phyloP scores from a whole-genome alignment of 169 alveolate species.

The Perkinsus marinus region DNA sequence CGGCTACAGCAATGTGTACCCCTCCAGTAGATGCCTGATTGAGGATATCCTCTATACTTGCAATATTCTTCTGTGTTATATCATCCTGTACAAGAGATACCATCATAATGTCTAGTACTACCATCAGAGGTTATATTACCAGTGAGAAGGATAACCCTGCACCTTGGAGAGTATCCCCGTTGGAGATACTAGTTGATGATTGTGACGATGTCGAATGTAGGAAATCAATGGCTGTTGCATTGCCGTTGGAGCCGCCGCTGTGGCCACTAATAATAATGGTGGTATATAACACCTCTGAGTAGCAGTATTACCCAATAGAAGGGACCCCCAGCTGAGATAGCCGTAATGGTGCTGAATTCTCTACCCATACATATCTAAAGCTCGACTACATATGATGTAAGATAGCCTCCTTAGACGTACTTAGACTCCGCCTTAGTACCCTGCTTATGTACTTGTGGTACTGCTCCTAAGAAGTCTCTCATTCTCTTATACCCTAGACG shows the following conservation, averaged over 20 bases:
- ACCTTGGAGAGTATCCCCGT: too few relatives aligned
- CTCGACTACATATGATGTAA: background rate
- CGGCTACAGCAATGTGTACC: background rate
- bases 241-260: background rate
- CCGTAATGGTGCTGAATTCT: background rate
- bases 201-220: background rate
- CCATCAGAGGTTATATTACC: too few relatives aligned
- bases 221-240: background rate
- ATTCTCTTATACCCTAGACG: background rate
- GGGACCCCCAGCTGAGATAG: background rate
- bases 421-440: background rate
- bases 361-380: background rate
- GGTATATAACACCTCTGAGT: background rate
- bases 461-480: background rate
- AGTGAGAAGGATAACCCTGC: too few relatives aligned
- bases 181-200: background rate
- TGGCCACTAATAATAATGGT: too few relatives aligned
- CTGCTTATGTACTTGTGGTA: background rate
- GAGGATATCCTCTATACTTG: background rate
- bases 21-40: background rate
- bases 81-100: too few relatives aligned
- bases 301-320: background rate
- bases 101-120: too few relatives aligned
- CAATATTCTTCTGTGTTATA: background rate
- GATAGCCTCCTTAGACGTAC: background rate